Base-by-base conservation (phyloP, 345 rosid species). In the Brassica rapa region DNA sequence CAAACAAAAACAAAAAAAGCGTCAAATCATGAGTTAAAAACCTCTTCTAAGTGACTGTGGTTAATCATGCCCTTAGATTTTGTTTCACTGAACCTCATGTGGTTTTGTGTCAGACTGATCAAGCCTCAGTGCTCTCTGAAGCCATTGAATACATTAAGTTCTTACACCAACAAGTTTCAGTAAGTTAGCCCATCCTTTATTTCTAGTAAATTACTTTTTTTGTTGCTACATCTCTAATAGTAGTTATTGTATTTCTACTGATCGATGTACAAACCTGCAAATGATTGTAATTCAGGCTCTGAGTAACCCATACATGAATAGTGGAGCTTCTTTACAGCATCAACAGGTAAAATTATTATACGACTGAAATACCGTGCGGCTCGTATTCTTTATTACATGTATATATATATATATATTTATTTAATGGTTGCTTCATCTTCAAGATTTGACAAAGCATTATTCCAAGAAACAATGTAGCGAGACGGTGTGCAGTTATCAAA, bases 111-210 rank as follows among this genome's bases (percentile, higher is more conserved):
- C 89, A 95, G 99, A 95, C 99, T 76, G 99, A 95, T 85, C 91
- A 98, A 66, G 99, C 99, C 70, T 95, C 99, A 12, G 99, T 95
- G 88, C 99, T 95, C 32, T 88, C 98, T 71, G 99, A 95, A 84
- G 98, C 93, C 43, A 90, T 93, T 77, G 98, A 90, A 77, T 91
- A 93, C 90, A 93, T 95, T 86, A 93, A 93, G 81, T 95, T 93
- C 88, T 89, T 91, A 81, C 99, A 95, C 83, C 92, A 88, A 29
- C 98, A 95, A 88, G 88, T 95, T 74, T 70, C 79, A 43, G 99
- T 95, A 87, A 86, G 98, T 86, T 71, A 68, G 68, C 62, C 79
- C 78, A 79, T 76, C 56, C 68, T 14, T 27, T 69, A 15, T 32
- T 57, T 64, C 12, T 53, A 60, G 59, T 74, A 64, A 49, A 78